Base-by-base conservation (phyloP, 129 eudicot genomes). In the Flaveria linearis region DNA sequence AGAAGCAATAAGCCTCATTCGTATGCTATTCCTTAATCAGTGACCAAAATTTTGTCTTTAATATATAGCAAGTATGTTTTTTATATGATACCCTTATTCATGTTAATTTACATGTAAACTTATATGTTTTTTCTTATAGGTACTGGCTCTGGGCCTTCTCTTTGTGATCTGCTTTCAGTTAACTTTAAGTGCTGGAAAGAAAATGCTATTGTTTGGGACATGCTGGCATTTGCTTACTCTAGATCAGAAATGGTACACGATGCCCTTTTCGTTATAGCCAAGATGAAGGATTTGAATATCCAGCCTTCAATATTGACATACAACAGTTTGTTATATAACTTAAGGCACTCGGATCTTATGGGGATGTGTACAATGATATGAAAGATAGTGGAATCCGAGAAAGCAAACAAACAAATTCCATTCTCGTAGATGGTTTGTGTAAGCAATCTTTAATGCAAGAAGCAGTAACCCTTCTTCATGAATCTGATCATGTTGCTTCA, bases 161-260 rank as follows among this genome's bases (percentile, higher is more conserved):
- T 88, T 22, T 90, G 90, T 81, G 91, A 84, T 70, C 80, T 88
- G 66, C 97, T 93, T 83, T 76, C 66, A 16, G 65, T 71, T 17
- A 30, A 75, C 80, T 93, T 90, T 73, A 78, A 56, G 74, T 75
- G 60, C 62, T 84, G 87, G 91, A 77, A 86, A 57, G 70, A 87
- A 63, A 88, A 74, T 65, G 83, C 71, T 74, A 49, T 87, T 51
- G 92, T 93, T 68, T 93, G 93, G 98, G 97, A 93, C 64, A 84
- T 88, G 88, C 69, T 93, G 85, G 92, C 97, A 28, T 88, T 90
- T 80, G 86, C 86, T 52, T 93, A 93, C 75, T 87, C 96, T 69
- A 80, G 85, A 82, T 81, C 79, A n/a, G 85, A 83, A 75, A 88
- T 90, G 98, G 85, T 90, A 18, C 85, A 84, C 23, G 98, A 90